phyloP scores from a whole-genome alignment of 768 basidiomycete species.

The Tylopilus plumbeoviolaceoides region DNA sequence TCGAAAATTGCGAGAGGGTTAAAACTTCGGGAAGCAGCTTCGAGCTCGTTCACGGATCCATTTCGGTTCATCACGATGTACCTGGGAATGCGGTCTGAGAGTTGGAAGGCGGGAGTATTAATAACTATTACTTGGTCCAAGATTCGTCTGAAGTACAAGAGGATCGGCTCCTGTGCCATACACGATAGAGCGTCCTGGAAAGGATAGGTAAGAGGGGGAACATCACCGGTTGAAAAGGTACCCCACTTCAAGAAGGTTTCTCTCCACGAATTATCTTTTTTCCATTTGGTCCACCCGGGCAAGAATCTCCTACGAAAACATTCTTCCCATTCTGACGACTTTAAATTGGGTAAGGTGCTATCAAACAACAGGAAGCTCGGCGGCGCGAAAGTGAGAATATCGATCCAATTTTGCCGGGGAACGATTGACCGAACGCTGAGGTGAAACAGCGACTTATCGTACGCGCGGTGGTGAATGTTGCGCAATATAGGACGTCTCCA shows the following conservation, averaged over 20 bases:
- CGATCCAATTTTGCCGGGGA: slow-evolving; percentile 77
- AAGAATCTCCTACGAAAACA: slow-evolving; percentile 68
- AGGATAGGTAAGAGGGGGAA: slow-evolving; percentile 6
- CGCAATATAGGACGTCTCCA: slow-evolving; percentile 71
- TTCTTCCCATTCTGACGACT: slow-evolving; percentile 67
- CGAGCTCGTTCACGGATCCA: slow-evolving; percentile 68
- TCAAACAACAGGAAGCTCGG: slow-evolving; percentile 65
- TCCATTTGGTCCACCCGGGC: slow-evolving; percentile 74
- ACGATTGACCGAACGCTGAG: slow-evolving; percentile 61
- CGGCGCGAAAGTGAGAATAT: slow-evolving; percentile 60
- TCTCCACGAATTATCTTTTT: slow-evolving; percentile 60
- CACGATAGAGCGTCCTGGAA: slow-evolving; percentile 53
- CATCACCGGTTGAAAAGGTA: slow-evolving; percentile 11
- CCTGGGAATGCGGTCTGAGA: slow-evolving; percentile 31
- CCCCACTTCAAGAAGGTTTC: slow-evolving; percentile 61
- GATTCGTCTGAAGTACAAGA: slow-evolving; percentile 77
- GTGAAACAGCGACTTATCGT: slow-evolving; percentile 50
- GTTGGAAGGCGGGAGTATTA: neutral
- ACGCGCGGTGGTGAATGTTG: slow-evolving; percentile 43
- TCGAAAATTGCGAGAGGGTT: slow-evolving; percentile 66
- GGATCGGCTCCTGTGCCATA: slow-evolving; percentile 65
- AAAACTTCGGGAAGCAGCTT: slow-evolving; percentile 63
- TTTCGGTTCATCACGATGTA: slow-evolving; percentile 75
- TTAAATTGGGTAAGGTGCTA: slow-evolving; percentile 64
- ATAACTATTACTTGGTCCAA: slow-evolving; percentile 66